Evolutionary conservation across 2,329 filamentous ascomycete genomes (phyloP), one percentile per base, ranked within the genome.

Genomic region (Botrytis squamosa): DNA sequence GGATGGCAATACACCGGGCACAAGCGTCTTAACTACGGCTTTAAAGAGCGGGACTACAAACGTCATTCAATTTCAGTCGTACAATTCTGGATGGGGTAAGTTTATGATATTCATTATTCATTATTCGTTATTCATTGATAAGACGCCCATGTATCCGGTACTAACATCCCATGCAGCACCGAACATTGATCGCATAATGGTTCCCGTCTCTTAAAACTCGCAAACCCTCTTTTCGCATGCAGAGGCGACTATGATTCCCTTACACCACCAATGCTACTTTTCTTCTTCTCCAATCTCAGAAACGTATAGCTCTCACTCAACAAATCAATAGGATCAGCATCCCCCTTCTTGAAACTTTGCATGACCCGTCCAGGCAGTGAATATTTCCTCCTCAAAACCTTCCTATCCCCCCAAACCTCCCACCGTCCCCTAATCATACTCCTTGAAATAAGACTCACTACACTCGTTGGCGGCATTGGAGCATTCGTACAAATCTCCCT

Each of bases 181-280:
- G 0, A 86, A 87, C 83, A 81, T 89, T 22, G 88, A 90, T 80
- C 80, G 85, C 10, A 72, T 90, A 63, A 83, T 89, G 79, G 86
- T 89, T 0, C 87, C 88, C 4, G 78, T 81, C n/a, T 82, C 81
- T 52, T 83, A 55, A 76, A 44, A 20, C 29, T 1, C 14, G 18
- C 59, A 16, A 22, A n/a, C 22, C n/a, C 14, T n/a, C 59, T 38
- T 40, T n/a, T 40, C 36, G 36, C 14, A 1, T 8, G 36, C 14
- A 36, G 59, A 62, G 36, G 38, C 44, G n/a, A 29, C 25, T 38
- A 46, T 68, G 38, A 9, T 40, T 49, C 38, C 29, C 40, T 55
- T 18, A 36, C 46, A 25, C 29, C 40, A 65, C 44, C 72, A 62
- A 65, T 49, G 29, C 59, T 38, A 6, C 9, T 36, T 52, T 38